Evolutionary conservation across 148 eudicot genomes (phyloP), one percentile per base, ranked within the genome.

Genomic region (Fagopyrum homotropicum): DNA sequence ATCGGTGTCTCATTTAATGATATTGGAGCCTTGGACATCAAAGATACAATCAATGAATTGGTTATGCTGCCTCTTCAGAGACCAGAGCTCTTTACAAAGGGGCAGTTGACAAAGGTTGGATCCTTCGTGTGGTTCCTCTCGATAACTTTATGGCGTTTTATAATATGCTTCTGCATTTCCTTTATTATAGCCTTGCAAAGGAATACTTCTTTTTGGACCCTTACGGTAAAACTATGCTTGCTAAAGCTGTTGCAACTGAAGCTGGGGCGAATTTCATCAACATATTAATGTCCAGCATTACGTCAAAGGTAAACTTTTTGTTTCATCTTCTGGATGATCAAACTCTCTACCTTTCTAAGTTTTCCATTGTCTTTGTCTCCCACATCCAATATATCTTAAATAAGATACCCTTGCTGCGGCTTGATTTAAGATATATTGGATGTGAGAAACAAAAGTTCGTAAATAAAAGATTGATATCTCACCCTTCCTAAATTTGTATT

Each of bases 151-250:
- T 64, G 45, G 17, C 12, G 12, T 11, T 30, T 35, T 64, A 4
- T 12, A 66, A 22, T 66, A 15, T 40, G 16, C 45, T 66, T 66
- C 35, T 30, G 2, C 2, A 30, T 40, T 9, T 15, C 12, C 4
- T 46, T 30, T 74, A n/a, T 82, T 91, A 59, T 87, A 93, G 87
- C 98, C 98, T 7, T 93, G 98, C 80, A 76, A 93, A 73, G 97
- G 97, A 40, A 91, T 93, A 73, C 77, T 93, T 68, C 87, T 93
- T 52, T 93, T 93, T 49, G 96, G 98, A 29, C 98, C 98, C 69
- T 95, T 19, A 94, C 98, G 97, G 97, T 29, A 94, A 94, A 61
- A 95, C 97, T 35, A 95, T 93, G 98, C 81, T 93, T 73, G 98
- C 98, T 47, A 93, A 93, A 78, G 98, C 98, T 51, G 91, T 93